Evolutionary conservation across 2,329 filamentous ascomycete species (phyloP), one percentile per base, ranked within the genome.

Genomic region (Colletotrichum navitas): DNA sequence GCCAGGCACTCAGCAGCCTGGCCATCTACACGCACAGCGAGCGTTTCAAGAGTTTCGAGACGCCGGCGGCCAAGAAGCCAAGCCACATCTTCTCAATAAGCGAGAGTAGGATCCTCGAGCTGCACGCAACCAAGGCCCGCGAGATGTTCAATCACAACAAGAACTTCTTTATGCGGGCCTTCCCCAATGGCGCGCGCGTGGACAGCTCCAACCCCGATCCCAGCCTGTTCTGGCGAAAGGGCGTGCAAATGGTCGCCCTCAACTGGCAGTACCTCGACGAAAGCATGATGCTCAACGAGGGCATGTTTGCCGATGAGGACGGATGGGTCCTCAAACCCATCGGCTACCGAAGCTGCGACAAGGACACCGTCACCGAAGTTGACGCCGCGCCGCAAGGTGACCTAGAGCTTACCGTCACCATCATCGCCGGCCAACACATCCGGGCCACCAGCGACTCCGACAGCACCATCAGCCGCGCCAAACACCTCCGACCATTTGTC

Each of bases 241-340:
- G 96, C 36, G 95, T 98, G 26, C 96, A 99, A 81, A 98, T 99
- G 95, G 95, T 94, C 6, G 95, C 96, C 24, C 88, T 98, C 80
- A 99, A 99, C 80, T 98, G 96, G 95, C 96, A 99, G 81, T 95
- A 92, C 3, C 92, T 95, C 75, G 95, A 98, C 79, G 90, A 96
- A 68, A 93, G 94, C 54, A 97, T 98, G 89, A 97, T 98, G 86
- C 89, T 99, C 79, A 98, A 98, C 78, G 93, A 97, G 77, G 96
- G 93, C 79, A 98, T 99, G 96, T 99, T 98, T 80, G 93, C 94
- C 45, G 93, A 90, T 12, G 92, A 93, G 62, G 84, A 89, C 52
- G 95, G 95, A 51, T 98, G 94, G 93, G 90, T 95, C 2, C 85
- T 96, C 73, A 98, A 98, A 81, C 94, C 95, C 0, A 80, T 86